A percentile compares a stretch with the other conserved stretches of the same genome.
phyloP scores from a whole-genome alignment of 2,329 filamentous ascomycete genomes.

The Fusarium graminum region DNA sequence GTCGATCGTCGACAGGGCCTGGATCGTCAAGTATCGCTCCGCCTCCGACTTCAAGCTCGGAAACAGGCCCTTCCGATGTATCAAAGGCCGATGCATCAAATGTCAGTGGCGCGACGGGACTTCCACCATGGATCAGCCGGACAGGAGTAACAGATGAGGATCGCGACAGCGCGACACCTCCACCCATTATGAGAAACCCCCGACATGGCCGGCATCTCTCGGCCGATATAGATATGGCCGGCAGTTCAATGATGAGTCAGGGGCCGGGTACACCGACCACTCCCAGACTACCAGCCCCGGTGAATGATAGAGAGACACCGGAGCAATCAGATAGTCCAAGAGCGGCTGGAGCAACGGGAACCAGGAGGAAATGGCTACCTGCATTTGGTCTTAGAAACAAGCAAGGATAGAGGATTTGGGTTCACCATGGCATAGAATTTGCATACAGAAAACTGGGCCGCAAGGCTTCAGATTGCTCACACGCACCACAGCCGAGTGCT shows the following conservation, averaged over 20 bases:
- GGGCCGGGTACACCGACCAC: constrained; percentile 37
- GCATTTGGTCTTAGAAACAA: constrained; percentile 51
- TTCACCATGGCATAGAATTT: constrained; percentile 31
- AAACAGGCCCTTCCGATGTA: constrained; percentile 27
- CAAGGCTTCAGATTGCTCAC: constrained; percentile 19
- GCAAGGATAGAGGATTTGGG: constrained; percentile 45
- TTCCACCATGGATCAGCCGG: constrained; percentile 58
- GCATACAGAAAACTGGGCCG: constrained; percentile 20
- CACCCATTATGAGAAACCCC: constrained; percentile 66
- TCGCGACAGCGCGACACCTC: constrained; percentile 65
- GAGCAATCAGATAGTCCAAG: constrained; percentile 40
- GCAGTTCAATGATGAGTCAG: constrained; percentile 26
- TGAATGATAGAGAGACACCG: constrained; percentile 24
- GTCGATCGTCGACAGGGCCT: constrained; percentile 60
- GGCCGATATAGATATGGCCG: constrained; percentile 31
- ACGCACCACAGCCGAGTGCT: constrained; percentile 20
- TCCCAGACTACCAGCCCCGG: constrained; percentile 27
- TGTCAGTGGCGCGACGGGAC: constrained; percentile 52
- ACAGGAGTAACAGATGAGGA: constrained; percentile 57
- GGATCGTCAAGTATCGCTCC: constrained; percentile 38
- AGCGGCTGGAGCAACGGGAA: constrained; percentile 44
- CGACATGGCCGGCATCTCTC: constrained; percentile 51
- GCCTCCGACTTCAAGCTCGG: constrained; percentile 21
- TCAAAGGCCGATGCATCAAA: constrained; percentile 33
- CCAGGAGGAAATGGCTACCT: constrained; percentile 55